These are phyloP conservation scores for Lumnitzera littorea DNA, from an alignment of 345 rosid genomes.

Conservation along the genomic window DNA sequence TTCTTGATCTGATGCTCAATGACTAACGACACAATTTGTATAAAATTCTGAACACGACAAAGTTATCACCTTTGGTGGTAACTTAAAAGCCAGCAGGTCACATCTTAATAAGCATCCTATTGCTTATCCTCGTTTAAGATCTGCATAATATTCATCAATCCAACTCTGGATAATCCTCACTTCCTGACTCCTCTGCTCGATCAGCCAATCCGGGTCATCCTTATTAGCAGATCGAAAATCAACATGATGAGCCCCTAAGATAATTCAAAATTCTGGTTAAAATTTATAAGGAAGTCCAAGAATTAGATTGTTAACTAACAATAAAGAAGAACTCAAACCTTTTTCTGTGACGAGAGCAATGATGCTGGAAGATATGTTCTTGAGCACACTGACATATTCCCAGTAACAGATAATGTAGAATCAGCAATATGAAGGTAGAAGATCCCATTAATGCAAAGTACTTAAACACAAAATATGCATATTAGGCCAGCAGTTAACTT, in stretches of 20 bases:
- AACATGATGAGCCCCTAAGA: constrained; percentile 64
- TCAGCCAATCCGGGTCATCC: constrained; percentile 60
- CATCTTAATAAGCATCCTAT: too few relatives aligned
- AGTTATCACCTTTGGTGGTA: too few relatives aligned
- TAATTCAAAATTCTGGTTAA: background rate
- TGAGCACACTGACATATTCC: constrained; percentile 42
- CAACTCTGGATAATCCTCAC: constrained; percentile 48
- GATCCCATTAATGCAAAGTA: too few relatives aligned
- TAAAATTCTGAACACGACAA: too few relatives aligned
- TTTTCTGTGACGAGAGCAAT: constrained; percentile 56
- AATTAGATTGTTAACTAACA: background rate
- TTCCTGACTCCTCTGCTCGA: constrained; percentile 51
- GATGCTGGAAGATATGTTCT: constrained; percentile 57
- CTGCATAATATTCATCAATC: constrained; percentile 41
- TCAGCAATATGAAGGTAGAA: too few relatives aligned
- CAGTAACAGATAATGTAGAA: too few relatives aligned
- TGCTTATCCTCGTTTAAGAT: constrained; percentile 19
- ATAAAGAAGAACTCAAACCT: constrained; percentile 20
- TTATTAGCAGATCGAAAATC: constrained; percentile 50
- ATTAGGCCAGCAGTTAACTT: too few relatives aligned
- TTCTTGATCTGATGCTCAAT: too few relatives aligned
- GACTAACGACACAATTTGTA: too few relatives aligned
- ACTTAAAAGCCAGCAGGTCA: too few relatives aligned
- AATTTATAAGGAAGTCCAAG: background rate
- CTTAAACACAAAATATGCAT: too few relatives aligned